These are phyloP conservation scores for Lepidium sativum DNA, from an alignment of 345 rosid genomes.

Conservation along the genomic window DNA sequence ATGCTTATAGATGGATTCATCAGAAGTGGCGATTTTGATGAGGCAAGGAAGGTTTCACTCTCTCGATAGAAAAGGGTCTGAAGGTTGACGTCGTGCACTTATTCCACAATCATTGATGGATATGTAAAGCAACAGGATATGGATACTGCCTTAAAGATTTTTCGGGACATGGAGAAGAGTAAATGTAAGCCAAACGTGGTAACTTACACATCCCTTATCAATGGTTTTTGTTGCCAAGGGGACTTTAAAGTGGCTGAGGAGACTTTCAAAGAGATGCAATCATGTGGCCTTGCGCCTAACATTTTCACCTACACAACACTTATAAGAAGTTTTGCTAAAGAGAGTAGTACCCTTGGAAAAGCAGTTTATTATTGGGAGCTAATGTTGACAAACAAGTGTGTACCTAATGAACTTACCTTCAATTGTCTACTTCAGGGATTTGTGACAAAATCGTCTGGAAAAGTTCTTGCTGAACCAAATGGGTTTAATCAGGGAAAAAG, in stretches of 20 bases:
- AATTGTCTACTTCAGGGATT: slow-evolving; percentile 66
- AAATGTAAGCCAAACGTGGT: slow-evolving; percentile 74
- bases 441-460: slow-evolving; percentile 25
- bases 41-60: slow-evolving; percentile 48
- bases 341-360: slow-evolving; percentile 46
- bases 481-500: slow-evolving; percentile 26
- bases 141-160: slow-evolving; percentile 42
- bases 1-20: slow-evolving; percentile 70
- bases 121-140: slow-evolving; percentile 67
- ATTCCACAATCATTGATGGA: slow-evolving; percentile 73
- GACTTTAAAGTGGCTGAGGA: slow-evolving; percentile 49
- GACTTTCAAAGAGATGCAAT: slow-evolving; percentile 50
- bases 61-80: slow-evolving; percentile 44
- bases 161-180: slow-evolving; percentile 48
- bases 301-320: slow-evolving; percentile 72
- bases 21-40: slow-evolving; percentile 51
- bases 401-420: slow-evolving; percentile 66
- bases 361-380: slow-evolving; percentile 62
- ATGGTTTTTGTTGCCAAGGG: slow-evolving; percentile 57
- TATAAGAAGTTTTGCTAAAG: slow-evolving; percentile 58
- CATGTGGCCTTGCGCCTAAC: slow-evolving; percentile 55
- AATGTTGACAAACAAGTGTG: slow-evolving; percentile 56
- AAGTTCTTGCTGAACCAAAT: background rate
- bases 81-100: slow-evolving; percentile 66
- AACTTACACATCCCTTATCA: slow-evolving; percentile 62